phyloP scores from a whole-genome alignment of 306 rosid genomes.

The Aeschynomene evenia region DNA sequence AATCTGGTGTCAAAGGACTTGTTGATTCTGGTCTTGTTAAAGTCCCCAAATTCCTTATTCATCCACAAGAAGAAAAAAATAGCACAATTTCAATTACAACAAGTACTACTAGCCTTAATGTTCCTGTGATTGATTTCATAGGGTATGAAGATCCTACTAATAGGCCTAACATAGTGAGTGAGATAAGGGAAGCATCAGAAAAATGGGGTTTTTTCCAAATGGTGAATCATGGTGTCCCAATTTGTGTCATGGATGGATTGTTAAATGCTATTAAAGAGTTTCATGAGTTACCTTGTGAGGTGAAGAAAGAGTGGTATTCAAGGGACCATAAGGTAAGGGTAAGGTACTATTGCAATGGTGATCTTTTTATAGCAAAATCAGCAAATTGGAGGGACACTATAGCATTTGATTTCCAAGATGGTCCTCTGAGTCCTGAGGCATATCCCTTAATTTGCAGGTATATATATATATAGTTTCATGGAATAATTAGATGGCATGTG shows the following conservation, averaged over 20 bases:
- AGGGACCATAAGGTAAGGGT: conserved; percentile 52
- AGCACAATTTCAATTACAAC: background rate
- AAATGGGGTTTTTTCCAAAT: conserved; percentile 83
- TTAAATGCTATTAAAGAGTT: conserved; percentile 46
- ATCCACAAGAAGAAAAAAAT: conserved; percentile 37
- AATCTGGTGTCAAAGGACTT: conserved; percentile 78
- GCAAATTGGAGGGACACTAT: conserved; percentile 91
- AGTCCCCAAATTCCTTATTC: conserved; percentile 64
- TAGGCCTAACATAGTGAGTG: conserved; percentile 37
- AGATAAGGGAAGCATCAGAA: conserved; percentile 56
- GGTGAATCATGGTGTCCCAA: conserved; percentile 69
- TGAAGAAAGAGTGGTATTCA: conserved; percentile 72
- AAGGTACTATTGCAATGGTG: conserved; percentile 66
- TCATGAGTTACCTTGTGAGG: conserved; percentile 65
- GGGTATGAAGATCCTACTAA: conserved; percentile 31
- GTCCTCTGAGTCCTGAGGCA: conserved; percentile 50
- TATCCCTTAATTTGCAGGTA: conserved; percentile 67
- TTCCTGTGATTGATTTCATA: conserved; percentile 62
- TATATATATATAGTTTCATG: background rate
- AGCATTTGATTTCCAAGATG: conserved; percentile 57
- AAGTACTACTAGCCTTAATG: conserved; percentile 38
- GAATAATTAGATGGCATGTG: too few relatives aligned
- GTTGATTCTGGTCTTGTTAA: conserved; percentile 53
- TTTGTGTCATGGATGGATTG: conserved; percentile 45
- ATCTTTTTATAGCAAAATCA: conserved; percentile 57